Percentiles rank a stretch among this genome's conserved stretches.
Evolutionary conservation across 2,329 filamentous ascomycete genomes (phyloP).

Genomic region (Trichoderma lentiforme): DNA sequence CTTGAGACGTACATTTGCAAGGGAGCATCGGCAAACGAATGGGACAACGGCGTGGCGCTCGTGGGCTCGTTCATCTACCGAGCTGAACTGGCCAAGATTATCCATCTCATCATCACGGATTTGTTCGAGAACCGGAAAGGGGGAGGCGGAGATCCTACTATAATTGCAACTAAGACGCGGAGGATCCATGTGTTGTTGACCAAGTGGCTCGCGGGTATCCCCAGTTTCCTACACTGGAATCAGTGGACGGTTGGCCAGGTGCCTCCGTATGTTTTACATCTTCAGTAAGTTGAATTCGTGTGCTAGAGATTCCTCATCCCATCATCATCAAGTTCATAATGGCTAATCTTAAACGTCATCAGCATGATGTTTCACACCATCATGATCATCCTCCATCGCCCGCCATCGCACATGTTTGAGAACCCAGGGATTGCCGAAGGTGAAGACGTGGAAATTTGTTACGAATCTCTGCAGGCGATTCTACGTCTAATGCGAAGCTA

Average conservation of each 20-base stretch:
- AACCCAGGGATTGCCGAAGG: conserved; percentile 38
- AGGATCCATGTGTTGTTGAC: conserved; percentile 46
- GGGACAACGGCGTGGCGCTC: conserved; percentile 44
- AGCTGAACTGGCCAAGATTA: conserved; percentile 47
- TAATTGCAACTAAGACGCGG: conserved; percentile 41
- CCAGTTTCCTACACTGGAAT: conserved; percentile 48
- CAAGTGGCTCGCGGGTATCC: conserved; percentile 45
- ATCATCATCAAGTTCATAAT: not conserved
- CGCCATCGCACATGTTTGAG: conserved; percentile 42
- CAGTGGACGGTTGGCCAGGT: conserved; percentile 48
- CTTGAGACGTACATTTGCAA: conserved; percentile 47
- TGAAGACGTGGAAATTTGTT: conserved; percentile 49
- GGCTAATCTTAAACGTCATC: conserved; percentile 19
- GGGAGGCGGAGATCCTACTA: conserved; percentile 38
- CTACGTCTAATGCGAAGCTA: conserved; percentile 44
- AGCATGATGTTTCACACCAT: conserved; percentile 48
- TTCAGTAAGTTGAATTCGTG: conserved; percentile 35
- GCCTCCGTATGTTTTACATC: conserved; percentile 44
- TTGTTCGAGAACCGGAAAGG: conserved; percentile 47
- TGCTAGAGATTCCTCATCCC: not conserved
- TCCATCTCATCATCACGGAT: conserved; percentile 49
- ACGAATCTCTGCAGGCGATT: conserved; percentile 46
- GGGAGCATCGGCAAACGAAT: conserved; percentile 42
- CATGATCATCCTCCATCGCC: conserved; percentile 51
- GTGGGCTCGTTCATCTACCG: conserved; percentile 46